These are phyloP conservation scores for Penicillium crustosum DNA, from an alignment of 2,329 filamentous ascomycete species.

Conservation along the genomic window DNA sequence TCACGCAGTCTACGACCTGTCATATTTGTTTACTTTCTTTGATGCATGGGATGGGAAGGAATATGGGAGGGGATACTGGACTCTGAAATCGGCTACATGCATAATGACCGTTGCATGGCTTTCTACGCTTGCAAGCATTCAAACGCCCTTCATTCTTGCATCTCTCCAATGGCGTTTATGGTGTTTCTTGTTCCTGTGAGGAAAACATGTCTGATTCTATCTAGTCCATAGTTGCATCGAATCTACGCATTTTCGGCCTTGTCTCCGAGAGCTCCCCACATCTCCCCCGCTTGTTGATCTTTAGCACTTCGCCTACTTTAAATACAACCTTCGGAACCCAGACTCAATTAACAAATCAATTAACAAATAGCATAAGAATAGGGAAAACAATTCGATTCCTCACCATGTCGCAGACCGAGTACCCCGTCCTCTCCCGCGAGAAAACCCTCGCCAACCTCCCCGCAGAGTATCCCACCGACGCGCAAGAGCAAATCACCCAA, in stretches of 20 bases:
- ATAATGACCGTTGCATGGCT: slow-evolving; percentile 21
- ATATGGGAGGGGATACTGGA: slow-evolving; percentile 18
- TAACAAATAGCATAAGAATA: not conserved
- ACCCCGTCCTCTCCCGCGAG: slow-evolving; percentile 28
- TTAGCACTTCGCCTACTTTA: not conserved
- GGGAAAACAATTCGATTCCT: not conserved
- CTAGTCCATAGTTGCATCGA: slow-evolving; percentile 8
- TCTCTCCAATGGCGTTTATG: slow-evolving; percentile 23
- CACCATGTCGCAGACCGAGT: slow-evolving; percentile 24
- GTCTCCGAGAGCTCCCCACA: slow-evolving; percentile 15
- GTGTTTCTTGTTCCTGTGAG: slow-evolving; percentile 8
- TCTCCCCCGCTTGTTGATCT: slow-evolving; percentile 11
- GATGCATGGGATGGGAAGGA: slow-evolving; percentile 17
- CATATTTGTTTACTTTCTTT: slow-evolving; percentile 19
- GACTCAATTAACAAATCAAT: not conserved
- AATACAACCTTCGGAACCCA: no score
- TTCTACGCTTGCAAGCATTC: slow-evolving; percentile 18
- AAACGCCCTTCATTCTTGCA: slow-evolving; percentile 16
- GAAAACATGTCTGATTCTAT: slow-evolving; percentile 16
- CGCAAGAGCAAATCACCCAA: slow-evolving; percentile 33
- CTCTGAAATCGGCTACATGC: slow-evolving; percentile 13
- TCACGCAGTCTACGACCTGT: slow-evolving; percentile 29
- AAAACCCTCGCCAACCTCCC: slow-evolving; percentile 31
- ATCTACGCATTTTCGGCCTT: slow-evolving; percentile 20
- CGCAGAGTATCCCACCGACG: slow-evolving; percentile 30